Percentiles rank a stretch among this genome's conserved stretches.
Evolutionary conservation across 352 stramenopile genomes (phyloP).

Genomic region (Plasmopara muralis): DNA sequence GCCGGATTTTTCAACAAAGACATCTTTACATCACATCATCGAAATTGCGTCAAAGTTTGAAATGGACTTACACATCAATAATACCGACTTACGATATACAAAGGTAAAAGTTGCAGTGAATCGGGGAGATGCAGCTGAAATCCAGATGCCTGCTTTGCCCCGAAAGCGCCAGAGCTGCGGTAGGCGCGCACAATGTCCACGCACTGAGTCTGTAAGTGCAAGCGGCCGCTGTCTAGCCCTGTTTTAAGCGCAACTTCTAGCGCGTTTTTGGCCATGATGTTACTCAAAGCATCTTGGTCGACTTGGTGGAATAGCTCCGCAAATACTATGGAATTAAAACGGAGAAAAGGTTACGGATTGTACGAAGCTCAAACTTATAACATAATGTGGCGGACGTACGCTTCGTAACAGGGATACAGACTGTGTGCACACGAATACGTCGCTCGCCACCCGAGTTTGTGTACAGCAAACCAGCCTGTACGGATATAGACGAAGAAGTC

Average conservation of each 20-base stretch:
- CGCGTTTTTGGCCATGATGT: slow-evolving; percentile 93
- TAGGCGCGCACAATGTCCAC: slow-evolving; percentile 92
- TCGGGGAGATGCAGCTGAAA: slow-evolving; percentile 85
- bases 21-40: slow-evolving; percentile 61
- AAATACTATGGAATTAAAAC: slow-evolving; percentile 45
- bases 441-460: slow-evolving; percentile 95
- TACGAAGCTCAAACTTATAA: neutral
- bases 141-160: slow-evolving; percentile 57
- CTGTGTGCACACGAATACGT: slow-evolving; percentile 97
- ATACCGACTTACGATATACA: slow-evolving; percentile 86
- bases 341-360: neutral
- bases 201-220: slow-evolving; percentile 87
- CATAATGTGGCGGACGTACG: slow-evolving; percentile 30
- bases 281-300: slow-evolving; percentile 91
- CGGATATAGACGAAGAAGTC: slow-evolving; percentile 89
- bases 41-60: neutral
- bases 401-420: slow-evolving; percentile 91
- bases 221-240: slow-evolving; percentile 91
- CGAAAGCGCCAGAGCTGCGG: slow-evolving; percentile 71
- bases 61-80: neutral
- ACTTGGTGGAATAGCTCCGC: slow-evolving; percentile 90
- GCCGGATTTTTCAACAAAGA: slow-evolving; percentile 96
- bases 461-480: slow-evolving; percentile 97
- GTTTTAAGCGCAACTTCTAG: slow-evolving; percentile 92
- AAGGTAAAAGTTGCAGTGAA: slow-evolving; percentile 90